Base-by-base conservation (phyloP, 202 grass and related monocot genomes). In the Alloteropsis angusta region DNA sequence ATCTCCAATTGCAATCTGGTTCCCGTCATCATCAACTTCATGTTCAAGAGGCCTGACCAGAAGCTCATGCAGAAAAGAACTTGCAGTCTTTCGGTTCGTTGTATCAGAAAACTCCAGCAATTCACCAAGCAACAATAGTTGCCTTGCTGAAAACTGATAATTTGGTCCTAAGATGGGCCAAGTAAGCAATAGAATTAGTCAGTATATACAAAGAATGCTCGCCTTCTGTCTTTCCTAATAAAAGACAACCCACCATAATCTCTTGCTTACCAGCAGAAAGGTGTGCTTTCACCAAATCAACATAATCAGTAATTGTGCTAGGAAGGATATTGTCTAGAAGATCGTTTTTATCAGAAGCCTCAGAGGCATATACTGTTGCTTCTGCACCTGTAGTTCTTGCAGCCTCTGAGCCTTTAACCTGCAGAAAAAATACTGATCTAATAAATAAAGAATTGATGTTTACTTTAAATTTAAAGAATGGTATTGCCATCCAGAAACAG, bases 261-360 rank as follows among this genome's bases (percentile, higher is more conserved):
- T 59, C 50, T 32, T 46, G 34, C 85, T 94, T 88, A 98, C 96
- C 96, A 52, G 92, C 81, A 89, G 92, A 98, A 91, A 98, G 96
- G 86, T 98, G 92, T 1, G 75, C 81, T 76, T 95, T 98, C 74
- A 93, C 92, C 82, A 98, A 85, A 82, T 74, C 72, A 60, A 98
- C 87, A 82, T 93, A 95, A 55, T 94, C 82, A 65, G 86, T 88
- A 71, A 93, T 76, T 81, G 96, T 92, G 60, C 56, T 70, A 56
- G 96, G 96, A 89, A 95, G 96, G 49, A 98, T 59, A 83, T 32
- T 65, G 32, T 98, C 96, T 44, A 95, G 87, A 87, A 93, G 83
- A 71, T 95, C 92, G 86, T 98, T 93, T 59, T 86, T 98, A 65
- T 95, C 87, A 69, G 92, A 95, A 60, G 96, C 96, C 93, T 98